A percentile compares a stretch with the other conserved stretches of the same genome.
phyloP scores from a whole-genome alignment of 1,284 basidiomycete genomes.

The Takashimella koratensis region DNA sequence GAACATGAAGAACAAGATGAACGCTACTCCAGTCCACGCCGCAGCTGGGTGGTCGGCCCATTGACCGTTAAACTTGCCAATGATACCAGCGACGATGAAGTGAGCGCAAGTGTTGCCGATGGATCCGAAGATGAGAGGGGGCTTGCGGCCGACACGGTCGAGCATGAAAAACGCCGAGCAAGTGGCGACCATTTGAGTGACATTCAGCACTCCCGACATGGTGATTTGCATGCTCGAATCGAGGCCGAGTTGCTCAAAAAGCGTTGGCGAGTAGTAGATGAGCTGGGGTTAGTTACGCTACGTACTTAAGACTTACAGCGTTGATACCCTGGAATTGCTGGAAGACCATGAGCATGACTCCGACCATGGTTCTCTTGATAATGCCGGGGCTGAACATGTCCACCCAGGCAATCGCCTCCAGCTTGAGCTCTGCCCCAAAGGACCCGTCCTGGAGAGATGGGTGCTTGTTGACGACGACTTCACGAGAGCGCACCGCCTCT shows the following conservation, averaged over 20 bases:
- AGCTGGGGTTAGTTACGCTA: not conserved
- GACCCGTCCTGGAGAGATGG: constrained; percentile 5
- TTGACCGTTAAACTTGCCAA: constrained; percentile 15
- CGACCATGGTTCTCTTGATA: constrained; percentile 2
- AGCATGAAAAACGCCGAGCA: constrained; percentile 31
- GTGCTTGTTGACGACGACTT: constrained; percentile 2
- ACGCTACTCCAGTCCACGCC: constrained; percentile 14
- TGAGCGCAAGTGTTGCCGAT: constrained; percentile 11
- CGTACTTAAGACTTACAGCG: not conserved
- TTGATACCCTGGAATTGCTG: constrained; percentile 16
- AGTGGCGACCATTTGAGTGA: constrained; percentile 34
- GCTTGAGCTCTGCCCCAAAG: not conserved
- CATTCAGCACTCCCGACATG: constrained; percentile 36
- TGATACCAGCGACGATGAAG: constrained; percentile 24
- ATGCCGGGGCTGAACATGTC: constrained; percentile 4
- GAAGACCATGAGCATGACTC: constrained; percentile 12
- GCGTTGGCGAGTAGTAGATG: constrained; percentile 15
- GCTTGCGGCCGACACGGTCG: constrained; percentile 37
- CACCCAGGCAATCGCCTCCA: not conserved
- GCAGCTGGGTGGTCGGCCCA: constrained; percentile 13
- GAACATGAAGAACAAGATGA: constrained; percentile 1
- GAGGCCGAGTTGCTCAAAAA: constrained; percentile 31
- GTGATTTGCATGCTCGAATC: constrained; percentile 23
- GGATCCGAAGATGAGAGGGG: constrained; percentile 25
- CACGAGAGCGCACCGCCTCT: constrained; percentile 10